Evolutionary conservation across 768 basidiomycete species (phyloP).

Genomic region (Kwoniella botswanensis): DNA sequence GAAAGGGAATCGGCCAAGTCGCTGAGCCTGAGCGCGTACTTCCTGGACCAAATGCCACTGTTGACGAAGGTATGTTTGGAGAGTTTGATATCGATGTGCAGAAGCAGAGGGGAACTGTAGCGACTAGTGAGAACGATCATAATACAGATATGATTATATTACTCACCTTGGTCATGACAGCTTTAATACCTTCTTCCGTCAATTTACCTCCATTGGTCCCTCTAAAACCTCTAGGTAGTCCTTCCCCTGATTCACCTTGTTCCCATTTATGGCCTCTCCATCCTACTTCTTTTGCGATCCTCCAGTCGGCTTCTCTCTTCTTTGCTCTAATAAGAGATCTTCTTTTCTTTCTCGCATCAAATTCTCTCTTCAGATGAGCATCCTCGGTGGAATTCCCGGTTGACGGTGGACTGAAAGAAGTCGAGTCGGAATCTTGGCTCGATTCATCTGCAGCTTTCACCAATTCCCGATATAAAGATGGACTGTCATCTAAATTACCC

Average conservation of each 20-base stretch:
- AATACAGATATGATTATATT: slow-evolving; percentile 20
- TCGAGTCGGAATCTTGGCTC: slow-evolving; percentile 26
- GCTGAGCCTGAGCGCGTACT: slow-evolving; percentile 43
- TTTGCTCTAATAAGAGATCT: slow-evolving; percentile 21
- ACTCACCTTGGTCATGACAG: slow-evolving; percentile 63
- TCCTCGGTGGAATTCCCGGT: slow-evolving; percentile 35
- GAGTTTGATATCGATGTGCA: slow-evolving; percentile 77
- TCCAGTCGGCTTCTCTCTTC: slow-evolving; percentile 36
- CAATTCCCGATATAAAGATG: slow-evolving; percentile 19
- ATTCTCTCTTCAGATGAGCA: slow-evolving; percentile 31
- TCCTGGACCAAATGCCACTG: slow-evolving; percentile 72
- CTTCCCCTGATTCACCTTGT: slow-evolving; percentile 45
- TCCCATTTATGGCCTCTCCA: slow-evolving; percentile 58
- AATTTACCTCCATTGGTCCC: slow-evolving; percentile 49
- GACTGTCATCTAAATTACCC: slow-evolving; percentile 6
- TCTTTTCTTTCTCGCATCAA: slow-evolving; percentile 25
- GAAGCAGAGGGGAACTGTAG: slow-evolving; percentile 88
- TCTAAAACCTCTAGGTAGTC: slow-evolving; percentile 49
- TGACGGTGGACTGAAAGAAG: slow-evolving; percentile 37
- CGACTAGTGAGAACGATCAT: background rate
- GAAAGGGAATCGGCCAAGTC: slow-evolving; percentile 42
- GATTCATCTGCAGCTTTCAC: slow-evolving; percentile 27
- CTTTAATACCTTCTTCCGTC: slow-evolving; percentile 57
- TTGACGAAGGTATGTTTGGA: slow-evolving; percentile 78
- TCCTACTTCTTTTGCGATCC: slow-evolving; percentile 36